phyloP scores from a whole-genome alignment of 345 rosid species.

The Camelina sativa region DNA sequence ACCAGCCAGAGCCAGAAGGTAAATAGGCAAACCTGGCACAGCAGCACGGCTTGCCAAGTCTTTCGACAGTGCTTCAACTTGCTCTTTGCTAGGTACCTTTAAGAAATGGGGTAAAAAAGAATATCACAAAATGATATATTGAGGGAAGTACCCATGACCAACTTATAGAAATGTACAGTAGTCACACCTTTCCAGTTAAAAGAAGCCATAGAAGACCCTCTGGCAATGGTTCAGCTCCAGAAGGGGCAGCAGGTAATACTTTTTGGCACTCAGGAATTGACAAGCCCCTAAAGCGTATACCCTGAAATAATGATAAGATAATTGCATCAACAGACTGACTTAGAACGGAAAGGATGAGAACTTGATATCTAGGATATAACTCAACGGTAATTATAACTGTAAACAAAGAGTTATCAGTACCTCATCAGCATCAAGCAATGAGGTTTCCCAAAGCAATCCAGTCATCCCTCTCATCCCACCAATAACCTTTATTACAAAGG shows the following conservation, averaged over 20 bases:
- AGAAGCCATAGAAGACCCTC: slow-evolving; percentile 99
- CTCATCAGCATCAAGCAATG: slow-evolving; percentile 97
- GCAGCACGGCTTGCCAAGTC: slow-evolving; percentile 81
- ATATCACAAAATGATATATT: background rate
- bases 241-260: slow-evolving; percentile 80
- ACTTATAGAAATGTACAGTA: slow-evolving; percentile 10
- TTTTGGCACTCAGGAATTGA: slow-evolving; percentile 98
- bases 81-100: slow-evolving; percentile 83
- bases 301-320: slow-evolving; percentile 53
- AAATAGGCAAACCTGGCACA: slow-evolving; percentile 72
- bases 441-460: slow-evolving; percentile 96
- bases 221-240: slow-evolving; percentile 94
- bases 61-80: slow-evolving; percentile 82
- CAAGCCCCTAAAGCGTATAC: slow-evolving; percentile 92
- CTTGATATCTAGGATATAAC: slow-evolving; percentile 12
- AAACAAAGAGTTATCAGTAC: slow-evolving; percentile 45
- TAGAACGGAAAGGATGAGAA: background rate
- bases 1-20: slow-evolving; percentile 17
- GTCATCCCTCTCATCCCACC: slow-evolving; percentile 99
- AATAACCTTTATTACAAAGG: slow-evolving; percentile 59
- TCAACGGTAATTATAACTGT: background rate
- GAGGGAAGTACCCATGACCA: slow-evolving; percentile 7
- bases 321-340: slow-evolving; percentile 21
- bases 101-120: slow-evolving; percentile 22
- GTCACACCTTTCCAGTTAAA: slow-evolving; percentile 91